phyloP scores from a whole-genome alignment of 352 stramenopile species.

The Pythium sp. region DNA sequence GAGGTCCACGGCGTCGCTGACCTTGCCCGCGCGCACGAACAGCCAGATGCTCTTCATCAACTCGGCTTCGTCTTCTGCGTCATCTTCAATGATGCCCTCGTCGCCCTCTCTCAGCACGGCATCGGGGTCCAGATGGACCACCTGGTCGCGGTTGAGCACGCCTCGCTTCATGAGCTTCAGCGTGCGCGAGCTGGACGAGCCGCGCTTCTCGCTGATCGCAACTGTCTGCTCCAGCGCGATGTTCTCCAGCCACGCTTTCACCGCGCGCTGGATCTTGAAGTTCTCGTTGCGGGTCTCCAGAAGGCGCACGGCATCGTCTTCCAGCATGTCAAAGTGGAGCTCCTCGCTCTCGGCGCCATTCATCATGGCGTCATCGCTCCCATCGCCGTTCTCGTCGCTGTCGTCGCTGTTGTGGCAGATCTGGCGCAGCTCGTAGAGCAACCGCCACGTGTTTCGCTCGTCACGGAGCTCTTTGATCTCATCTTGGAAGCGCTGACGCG shows the following conservation, averaged over 20 bases:
- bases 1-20: slow-evolving; percentile 64
- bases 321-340: slow-evolving; percentile 73
- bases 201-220: slow-evolving; percentile 53
- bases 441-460: slow-evolving; percentile 82
- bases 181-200: slow-evolving; percentile 50
- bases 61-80: slow-evolving; percentile 78
- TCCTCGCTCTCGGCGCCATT: slow-evolving; percentile 31
- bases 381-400: slow-evolving; percentile 32
- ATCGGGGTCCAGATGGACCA: slow-evolving; percentile 69
- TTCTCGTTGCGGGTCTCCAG: slow-evolving; percentile 60
- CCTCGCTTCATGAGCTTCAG: slow-evolving; percentile 62
- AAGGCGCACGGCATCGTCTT: slow-evolving; percentile 66
- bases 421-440: slow-evolving; percentile 70
- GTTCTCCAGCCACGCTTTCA: slow-evolving; percentile 80
- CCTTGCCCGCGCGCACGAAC: slow-evolving; percentile 62
- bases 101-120: slow-evolving; percentile 65
- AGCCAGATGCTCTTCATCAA: slow-evolving; percentile 76
- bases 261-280: slow-evolving; percentile 67
- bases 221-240: slow-evolving; percentile 71
- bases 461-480: slow-evolving; percentile 66
- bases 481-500: slow-evolving; percentile 37
- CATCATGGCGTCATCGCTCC: slow-evolving; percentile 32
- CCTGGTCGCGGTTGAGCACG: slow-evolving; percentile 23
- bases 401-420: slow-evolving; percentile 44
- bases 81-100: slow-evolving; percentile 57